Conservation (phyloP, 768 basidiomycete genomes). For the Dioszegia crocea region DNA sequence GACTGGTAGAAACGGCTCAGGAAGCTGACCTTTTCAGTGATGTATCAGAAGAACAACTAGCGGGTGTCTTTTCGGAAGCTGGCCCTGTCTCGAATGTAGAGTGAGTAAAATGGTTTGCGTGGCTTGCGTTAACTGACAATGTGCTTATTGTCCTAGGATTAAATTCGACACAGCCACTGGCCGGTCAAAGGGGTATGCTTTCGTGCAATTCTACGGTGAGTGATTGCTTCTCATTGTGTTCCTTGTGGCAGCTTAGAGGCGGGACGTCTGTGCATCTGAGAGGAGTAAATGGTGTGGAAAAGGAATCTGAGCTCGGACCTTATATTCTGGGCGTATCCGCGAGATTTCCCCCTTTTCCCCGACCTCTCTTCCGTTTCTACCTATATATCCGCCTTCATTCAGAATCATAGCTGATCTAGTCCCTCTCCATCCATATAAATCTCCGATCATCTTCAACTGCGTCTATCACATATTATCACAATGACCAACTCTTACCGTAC, state of each 20-base stretch:
- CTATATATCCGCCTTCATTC: neutral
- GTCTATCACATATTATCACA: neutral
- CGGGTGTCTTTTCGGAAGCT: constrained; percentile 46
- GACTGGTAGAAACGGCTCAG: no score
- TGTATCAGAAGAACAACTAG: constrained; percentile 50
- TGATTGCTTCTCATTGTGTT: neutral
- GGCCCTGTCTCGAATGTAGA: constrained; percentile 49
- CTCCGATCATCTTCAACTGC: neutral
- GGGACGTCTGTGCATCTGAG: no score
- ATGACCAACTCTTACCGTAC: neutral
- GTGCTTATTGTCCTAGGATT: constrained; percentile 28
- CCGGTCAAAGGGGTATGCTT: constrained; percentile 49
- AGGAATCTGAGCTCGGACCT: no score
- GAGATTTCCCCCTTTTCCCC: no score
- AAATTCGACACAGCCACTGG: constrained; percentile 50
- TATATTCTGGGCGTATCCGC: no score
- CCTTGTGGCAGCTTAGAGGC: no score
- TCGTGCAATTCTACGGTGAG: constrained; percentile 50
- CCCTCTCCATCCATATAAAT: neutral
- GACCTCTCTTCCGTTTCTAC: no score
- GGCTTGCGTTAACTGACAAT: neutral
- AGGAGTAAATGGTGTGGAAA: no score
- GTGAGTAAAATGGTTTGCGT: constrained; percentile 20
- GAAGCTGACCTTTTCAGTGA: constrained; percentile 29
- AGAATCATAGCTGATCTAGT: neutral